Conservation (phyloP, 257 asterid species). For the Solanum verrucosum region DNA sequence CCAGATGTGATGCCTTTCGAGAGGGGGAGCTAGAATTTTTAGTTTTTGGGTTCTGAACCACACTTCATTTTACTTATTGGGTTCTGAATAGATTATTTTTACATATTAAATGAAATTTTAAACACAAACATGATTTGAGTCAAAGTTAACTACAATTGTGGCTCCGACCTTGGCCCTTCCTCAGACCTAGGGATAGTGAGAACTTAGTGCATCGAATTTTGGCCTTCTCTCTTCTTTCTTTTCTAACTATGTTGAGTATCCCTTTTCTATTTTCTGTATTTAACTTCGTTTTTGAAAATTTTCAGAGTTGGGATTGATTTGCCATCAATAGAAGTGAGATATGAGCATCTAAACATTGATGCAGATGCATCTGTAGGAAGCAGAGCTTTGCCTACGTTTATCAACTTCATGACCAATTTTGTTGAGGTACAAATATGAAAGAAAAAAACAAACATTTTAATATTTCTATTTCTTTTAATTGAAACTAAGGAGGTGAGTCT, state of each 20-base stretch:
- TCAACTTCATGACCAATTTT: not conserved
- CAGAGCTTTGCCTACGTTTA: not conserved
- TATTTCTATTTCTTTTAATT: not conserved
- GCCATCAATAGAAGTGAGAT: not conserved
- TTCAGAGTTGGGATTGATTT: conserved; percentile 1
- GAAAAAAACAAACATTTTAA: not conserved
- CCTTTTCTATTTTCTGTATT: not conserved
- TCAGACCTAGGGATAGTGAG: not conserved
- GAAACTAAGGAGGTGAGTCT: not conserved
- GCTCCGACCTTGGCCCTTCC: not conserved
- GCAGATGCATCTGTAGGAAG: not conserved
- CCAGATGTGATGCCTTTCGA: no score
- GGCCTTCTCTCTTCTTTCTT: not conserved
- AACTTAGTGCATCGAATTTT: not conserved
- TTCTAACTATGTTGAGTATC: not conserved
- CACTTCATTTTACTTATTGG: not conserved
- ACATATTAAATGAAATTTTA: not conserved
- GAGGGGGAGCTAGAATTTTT: no score
- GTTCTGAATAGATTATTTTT: not conserved
- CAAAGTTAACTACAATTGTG: not conserved
- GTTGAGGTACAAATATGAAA: not conserved
- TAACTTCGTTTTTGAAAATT: not conserved
- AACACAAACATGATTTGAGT: no score
- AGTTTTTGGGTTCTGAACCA: not conserved
- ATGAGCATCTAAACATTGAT: not conserved